Evolutionary conservation across 805 yeast genomes (phyloP).

Genomic region (Candida ficus): DNA sequence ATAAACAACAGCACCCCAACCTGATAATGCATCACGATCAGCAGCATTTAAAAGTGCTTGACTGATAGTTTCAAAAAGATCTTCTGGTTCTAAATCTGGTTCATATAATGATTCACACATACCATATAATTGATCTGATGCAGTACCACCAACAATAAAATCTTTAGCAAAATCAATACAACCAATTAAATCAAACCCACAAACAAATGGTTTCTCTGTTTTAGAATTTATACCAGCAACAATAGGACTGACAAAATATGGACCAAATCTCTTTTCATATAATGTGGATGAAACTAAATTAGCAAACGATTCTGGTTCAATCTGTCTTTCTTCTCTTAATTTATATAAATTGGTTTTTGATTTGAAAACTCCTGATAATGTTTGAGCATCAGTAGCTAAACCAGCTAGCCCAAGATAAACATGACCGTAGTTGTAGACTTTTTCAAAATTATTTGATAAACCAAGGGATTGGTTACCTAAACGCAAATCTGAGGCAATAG

Average conservation of each 20-base stretch:
- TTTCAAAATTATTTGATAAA: constrained; percentile 87
- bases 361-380: constrained; percentile 53
- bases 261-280: constrained; percentile 90
- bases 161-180: constrained; percentile 94
- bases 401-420: constrained; percentile 92
- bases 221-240: constrained; percentile 92
- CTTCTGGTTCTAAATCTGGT: constrained; percentile 90
- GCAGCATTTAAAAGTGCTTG: constrained; percentile 92
- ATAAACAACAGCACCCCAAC: constrained; percentile 98
- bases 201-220: constrained; percentile 79
- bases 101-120: constrained; percentile 98
- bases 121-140: constrained; percentile 94
- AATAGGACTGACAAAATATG: constrained; percentile 93
- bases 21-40: constrained; percentile 95
- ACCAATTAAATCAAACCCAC: constrained; percentile 95
- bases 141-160: constrained; percentile 94
- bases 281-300: constrained; percentile 85
- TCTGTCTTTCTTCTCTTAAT: constrained; percentile 82
- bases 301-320: constrained; percentile 93
- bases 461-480: constrained; percentile 93
- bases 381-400: constrained; percentile 87
- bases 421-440: constrained; percentile 80
- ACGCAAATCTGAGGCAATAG: constrained; percentile 93
- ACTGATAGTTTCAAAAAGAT: constrained; percentile 89
- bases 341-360: constrained; percentile 84